phyloP scores from a whole-genome alignment of 208 protist species.

The Polymyxa betae region DNA sequence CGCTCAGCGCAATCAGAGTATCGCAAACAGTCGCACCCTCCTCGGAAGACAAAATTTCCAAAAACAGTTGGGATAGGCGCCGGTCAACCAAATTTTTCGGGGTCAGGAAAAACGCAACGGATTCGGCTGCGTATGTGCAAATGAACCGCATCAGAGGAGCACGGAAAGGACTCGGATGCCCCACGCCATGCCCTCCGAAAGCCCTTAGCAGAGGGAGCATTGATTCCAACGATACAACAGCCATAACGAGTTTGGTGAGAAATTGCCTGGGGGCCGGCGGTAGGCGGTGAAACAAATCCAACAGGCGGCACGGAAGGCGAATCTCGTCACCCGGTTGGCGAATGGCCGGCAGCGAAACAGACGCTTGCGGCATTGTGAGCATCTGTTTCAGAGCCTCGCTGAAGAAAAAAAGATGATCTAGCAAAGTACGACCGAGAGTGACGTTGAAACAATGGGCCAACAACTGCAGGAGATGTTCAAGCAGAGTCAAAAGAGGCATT shows the following conservation, averaged over 20 bases:
- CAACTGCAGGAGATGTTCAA: constrained; percentile 76
- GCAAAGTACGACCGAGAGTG: constrained; percentile 77
- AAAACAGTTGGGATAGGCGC: background rate
- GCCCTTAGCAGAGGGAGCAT: constrained; percentile 31
- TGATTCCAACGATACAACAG: constrained; percentile 13
- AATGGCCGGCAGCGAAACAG: background rate
- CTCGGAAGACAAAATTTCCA: background rate
- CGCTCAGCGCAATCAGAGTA: background rate
- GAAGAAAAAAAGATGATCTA: constrained; percentile 74
- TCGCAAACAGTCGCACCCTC: background rate
- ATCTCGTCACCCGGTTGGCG: constrained; percentile 42
- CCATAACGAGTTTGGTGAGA: constrained; percentile 44
- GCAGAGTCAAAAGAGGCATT: constrained; percentile 73
- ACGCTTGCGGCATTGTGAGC: background rate
- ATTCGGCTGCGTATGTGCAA: constrained; percentile 31
- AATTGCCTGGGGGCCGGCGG: constrained; percentile 7
- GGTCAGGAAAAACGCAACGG: constrained; percentile 49
- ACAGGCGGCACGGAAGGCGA: constrained; percentile 19
- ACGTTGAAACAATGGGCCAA: constrained; percentile 80
- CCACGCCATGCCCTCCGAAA: constrained; percentile 25
- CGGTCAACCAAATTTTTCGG: constrained; percentile 44
- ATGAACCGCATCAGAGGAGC: constrained; percentile 38
- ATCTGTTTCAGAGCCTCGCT: constrained; percentile 41
- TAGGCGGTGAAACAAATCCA: constrained; percentile 37
- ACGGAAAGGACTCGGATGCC: background rate